Evolutionary conservation across 2,329 filamentous ascomycete species (phyloP), one percentile per base, ranked within the genome.

Genomic region (Neofusicoccum ribis): DNA sequence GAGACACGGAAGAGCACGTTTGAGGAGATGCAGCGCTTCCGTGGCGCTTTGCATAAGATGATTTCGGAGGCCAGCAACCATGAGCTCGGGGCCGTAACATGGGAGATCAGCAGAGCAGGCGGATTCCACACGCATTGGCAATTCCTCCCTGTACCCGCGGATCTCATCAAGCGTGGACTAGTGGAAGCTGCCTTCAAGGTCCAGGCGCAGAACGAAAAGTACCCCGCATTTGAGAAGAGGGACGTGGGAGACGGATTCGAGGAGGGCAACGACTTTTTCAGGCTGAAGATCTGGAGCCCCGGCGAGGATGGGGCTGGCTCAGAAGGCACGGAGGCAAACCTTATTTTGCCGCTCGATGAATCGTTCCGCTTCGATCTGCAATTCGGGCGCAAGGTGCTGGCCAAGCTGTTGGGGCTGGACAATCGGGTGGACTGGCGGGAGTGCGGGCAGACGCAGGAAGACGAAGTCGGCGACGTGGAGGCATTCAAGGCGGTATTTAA

Each of bases 81-180:
- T 68, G 85, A 85, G 68, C 86, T 97, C 1, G 95, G 94, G 15
- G 86, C 89, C 2, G 90, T 98, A 1, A 95, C 92, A 0, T 99
- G 92, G 88, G 95, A 98, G 79, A 93, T 99, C 71, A 94, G 89
- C 74, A 89, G 93, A 59, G 84, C 83, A 4, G 86, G 86, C 60
- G 92, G 95, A 63, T 88, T 98, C 64, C 95, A 99, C 75, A 85
- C 89, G 1, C 94, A 98, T 73, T 97, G 93, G 95, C 96, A 99
- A 78, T 90, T 96, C 70, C 81, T 98, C 36, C 92, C 95, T 0
- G 82, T 96, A 0, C 86, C 90, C 0, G 81, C 85, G 0, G 84
- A 90, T 9, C 80, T 92, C 50, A 85, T 97, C 59, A 81, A 79
- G 20, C 87, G 88, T 52, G 91, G 91, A 0, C 82, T 96, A 1